Evolutionary conservation across 768 basidiomycete species (phyloP).

Genomic region (Kwoniella sp.): DNA sequence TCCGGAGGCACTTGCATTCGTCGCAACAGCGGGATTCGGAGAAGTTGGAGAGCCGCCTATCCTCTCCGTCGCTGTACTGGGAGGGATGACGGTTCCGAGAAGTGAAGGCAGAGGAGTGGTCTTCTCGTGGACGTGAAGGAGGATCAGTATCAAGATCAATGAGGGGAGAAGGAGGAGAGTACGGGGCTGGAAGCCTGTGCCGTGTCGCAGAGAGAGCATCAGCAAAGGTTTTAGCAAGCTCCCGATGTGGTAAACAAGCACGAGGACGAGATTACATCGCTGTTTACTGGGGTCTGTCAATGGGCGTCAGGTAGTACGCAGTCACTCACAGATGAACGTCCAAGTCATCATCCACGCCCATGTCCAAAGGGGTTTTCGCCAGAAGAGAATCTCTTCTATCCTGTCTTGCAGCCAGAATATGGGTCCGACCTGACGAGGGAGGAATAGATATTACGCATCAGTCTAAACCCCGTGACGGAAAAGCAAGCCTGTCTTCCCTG

Average conservation of each 20-base stretch:
- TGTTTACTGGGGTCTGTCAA: too few species aligned
- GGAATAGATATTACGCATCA: not conserved
- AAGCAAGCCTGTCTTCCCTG: not conserved
- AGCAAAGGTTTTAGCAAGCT: not conserved
- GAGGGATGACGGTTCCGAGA: constrained; percentile 25
- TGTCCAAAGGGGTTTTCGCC: constrained; percentile 77
- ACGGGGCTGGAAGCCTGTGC: constrained; percentile 77
- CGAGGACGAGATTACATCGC: too few species aligned
- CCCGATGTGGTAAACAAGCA: not conserved
- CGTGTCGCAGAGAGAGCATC: not conserved
- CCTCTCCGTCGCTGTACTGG: constrained; percentile 26
- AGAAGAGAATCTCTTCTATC: constrained; percentile 78
- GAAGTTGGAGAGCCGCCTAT: constrained; percentile 7
- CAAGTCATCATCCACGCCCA: constrained; percentile 74
- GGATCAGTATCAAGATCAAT: constrained; percentile 64
- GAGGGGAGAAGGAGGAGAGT: constrained; percentile 73
- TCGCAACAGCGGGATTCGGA: constrained; percentile 54
- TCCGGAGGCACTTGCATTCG: constrained; percentile 22
- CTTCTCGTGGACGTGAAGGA: constrained; percentile 69
- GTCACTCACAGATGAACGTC: constrained; percentile 72
- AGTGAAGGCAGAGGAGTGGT: constrained; percentile 42
- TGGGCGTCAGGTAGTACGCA: not conserved
- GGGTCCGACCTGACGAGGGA: constrained; percentile 61
- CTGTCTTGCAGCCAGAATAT: constrained; percentile 90
- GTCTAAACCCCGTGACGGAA: not conserved